Evolutionary conservation across 768 basidiomycete species (phyloP), one percentile per base, ranked within the genome.

Genomic region (Suillus discolor): DNA sequence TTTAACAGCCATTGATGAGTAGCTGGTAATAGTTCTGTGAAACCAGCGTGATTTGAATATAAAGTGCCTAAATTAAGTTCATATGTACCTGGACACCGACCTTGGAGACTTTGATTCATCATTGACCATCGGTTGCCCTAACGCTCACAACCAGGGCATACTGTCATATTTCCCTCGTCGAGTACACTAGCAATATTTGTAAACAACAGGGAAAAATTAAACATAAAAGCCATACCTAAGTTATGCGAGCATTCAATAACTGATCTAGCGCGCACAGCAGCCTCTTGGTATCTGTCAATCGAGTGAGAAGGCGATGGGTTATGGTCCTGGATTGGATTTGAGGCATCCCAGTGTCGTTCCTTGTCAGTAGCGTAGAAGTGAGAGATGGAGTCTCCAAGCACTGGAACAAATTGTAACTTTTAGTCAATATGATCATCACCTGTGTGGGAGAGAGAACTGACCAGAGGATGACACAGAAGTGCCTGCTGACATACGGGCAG

Each of bases 391-490:
- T 44, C 59, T 28, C 20, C 18, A 42, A 60, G 41, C 25, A 18
- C 59, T 60, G 25, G 12, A 20, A 7, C 13, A 42, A 23, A 18
- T 18, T 12, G 18, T 42, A 41, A 18, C 39, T 15, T 20, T 59
- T 9, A 59, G 23, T 39, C 6, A 34, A 57, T 13, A 20, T 20
- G 3, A 42, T 60, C 25, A 28, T 60, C 25, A 20, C 1, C 28
- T 28, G 18, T 28, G 20, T 34, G 11, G 25, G 23, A 59, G 23
- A 59, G 2, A 41, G 6, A 25, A 60, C 57, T 18, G 18, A 60
- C 57, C 57, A 60, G 62, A 62, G 23, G 61, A 61, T 25, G 62
- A 28, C 23, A 31, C 20, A 16, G 54, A 39, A 59, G 36, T 16
- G 15, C 39, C 61, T 61, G 57, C 4, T 55, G 57, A 39, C n/a